Evolutionary conservation across 2,329 filamentous ascomycete species (phyloP).

Genomic region (Arthroderma sp.): DNA sequence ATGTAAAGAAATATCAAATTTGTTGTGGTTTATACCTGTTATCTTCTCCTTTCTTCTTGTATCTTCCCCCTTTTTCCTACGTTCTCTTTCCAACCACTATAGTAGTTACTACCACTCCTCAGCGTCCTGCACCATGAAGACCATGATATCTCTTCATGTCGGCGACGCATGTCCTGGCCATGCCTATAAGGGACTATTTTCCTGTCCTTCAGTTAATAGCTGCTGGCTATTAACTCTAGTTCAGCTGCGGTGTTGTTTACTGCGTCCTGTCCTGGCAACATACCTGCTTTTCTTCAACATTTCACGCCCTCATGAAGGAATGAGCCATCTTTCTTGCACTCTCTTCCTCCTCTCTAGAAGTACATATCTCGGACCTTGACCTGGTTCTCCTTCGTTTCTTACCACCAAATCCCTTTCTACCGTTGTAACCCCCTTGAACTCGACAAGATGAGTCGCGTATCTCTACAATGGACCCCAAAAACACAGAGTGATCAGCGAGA

Average conservation of each 20-base stretch:
- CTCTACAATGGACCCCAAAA: not conserved
- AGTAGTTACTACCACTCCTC: not conserved
- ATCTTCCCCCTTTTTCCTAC: not conserved
- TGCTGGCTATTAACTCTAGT: not conserved
- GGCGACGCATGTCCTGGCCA: not conserved
- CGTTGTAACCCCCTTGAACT: not conserved
- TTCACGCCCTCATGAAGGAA: not conserved
- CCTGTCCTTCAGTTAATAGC: not conserved
- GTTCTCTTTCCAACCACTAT: not conserved
- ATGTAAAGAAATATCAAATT: constrained; percentile 1
- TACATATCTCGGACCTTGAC: no score
- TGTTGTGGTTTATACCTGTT: not conserved
- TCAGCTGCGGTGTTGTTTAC: not conserved
- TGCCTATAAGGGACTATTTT: not conserved
- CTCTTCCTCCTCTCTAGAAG: not conserved
- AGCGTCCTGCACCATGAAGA: not conserved
- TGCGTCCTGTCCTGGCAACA: not conserved
- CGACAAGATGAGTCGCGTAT: not conserved
- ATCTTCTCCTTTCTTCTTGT: not conserved
- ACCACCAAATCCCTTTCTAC: not conserved
- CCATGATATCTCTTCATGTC: not conserved
- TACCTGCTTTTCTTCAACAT: no score
- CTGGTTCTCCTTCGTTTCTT: not conserved
- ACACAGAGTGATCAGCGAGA: not conserved
- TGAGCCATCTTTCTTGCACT: not conserved